Conservation (phyloP, 148 eudicot species). For the Nyssa sinensis region DNA sequence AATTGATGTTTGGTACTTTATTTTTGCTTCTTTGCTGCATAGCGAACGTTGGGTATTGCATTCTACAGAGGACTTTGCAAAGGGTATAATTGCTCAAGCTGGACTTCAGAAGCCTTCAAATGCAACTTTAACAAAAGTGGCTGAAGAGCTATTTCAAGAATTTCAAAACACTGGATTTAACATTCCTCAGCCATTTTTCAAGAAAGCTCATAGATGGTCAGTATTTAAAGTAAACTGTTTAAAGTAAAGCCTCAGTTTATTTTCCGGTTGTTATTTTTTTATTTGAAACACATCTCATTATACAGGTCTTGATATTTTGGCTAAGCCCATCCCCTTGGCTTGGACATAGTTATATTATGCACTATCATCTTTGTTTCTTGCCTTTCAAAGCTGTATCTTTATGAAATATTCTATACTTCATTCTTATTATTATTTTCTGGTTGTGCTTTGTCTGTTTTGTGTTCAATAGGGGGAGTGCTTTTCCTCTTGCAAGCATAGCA, state of each 20-base stretch:
- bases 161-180: slow-evolving; percentile 61
- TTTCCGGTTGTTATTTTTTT: background rate
- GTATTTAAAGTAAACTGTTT: slow-evolving; percentile 20
- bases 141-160: slow-evolving; percentile 76
- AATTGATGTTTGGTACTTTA: background rate
- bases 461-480: slow-evolving; percentile 86
- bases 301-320: background rate
- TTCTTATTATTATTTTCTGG: background rate
- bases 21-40: slow-evolving; percentile 10
- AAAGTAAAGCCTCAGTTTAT: background rate
- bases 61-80: slow-evolving; percentile 80
- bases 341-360: background rate
- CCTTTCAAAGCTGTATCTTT: background rate
- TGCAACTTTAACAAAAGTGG: slow-evolving; percentile 50
- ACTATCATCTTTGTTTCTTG: background rate
- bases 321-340: background rate
- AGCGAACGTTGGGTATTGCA: slow-evolving; percentile 94
- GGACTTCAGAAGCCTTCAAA: slow-evolving; percentile 76
- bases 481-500: slow-evolving; percentile 66
- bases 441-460: background rate
- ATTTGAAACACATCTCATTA: background rate
- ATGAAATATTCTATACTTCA: too few species aligned
- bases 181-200: slow-evolving; percentile 69
- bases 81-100: slow-evolving; percentile 55
- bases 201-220: slow-evolving; percentile 95